These are phyloP conservation scores for Aureobasidium sp. DNA, from an alignment of 2,329 filamentous ascomycete genomes.

Conservation along the genomic window DNA sequence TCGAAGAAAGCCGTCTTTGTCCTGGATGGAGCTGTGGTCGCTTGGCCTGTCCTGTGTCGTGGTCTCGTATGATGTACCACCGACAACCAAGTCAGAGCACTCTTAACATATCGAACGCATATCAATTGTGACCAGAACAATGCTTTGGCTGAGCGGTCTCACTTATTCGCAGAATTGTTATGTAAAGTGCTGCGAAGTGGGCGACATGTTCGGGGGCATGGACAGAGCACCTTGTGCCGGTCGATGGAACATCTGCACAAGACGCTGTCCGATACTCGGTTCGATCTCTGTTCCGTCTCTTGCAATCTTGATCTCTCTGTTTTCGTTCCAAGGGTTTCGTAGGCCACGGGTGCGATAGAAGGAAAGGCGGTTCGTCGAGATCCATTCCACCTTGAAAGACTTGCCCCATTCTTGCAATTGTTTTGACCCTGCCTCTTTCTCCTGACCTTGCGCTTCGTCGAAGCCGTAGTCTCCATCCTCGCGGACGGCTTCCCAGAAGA, in stretches of 20 bases:
- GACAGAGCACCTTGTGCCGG: neutral
- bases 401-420: constrained; percentile 69
- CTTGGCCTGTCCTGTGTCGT: too few species aligned
- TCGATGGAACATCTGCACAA: constrained; percentile 70
- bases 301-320: constrained; percentile 92
- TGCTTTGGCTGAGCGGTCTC: neutral
- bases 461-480: constrained; percentile 31
- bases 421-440: constrained; percentile 35
- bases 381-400: constrained; percentile 85
- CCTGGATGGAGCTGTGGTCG: too few species aligned
- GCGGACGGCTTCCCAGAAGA: constrained; percentile 85
- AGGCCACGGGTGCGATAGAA: constrained; percentile 85
- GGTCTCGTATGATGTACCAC: too few species aligned
- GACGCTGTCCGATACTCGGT: constrained; percentile 65
- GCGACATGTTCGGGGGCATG: neutral
- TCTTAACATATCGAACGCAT: too few species aligned
- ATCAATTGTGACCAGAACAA: too few species aligned
- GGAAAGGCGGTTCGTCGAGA: constrained; percentile 73
- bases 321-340: constrained; percentile 90
- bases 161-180: neutral
- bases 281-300: constrained; percentile 91
- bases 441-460: constrained; percentile 23
- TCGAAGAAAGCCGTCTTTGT: too few species aligned
- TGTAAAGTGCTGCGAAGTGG: neutral
- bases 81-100: too few species aligned